Conservation (phyloP, 2,329 filamentous ascomycete genomes). For the Nothopassalora personata region DNA sequence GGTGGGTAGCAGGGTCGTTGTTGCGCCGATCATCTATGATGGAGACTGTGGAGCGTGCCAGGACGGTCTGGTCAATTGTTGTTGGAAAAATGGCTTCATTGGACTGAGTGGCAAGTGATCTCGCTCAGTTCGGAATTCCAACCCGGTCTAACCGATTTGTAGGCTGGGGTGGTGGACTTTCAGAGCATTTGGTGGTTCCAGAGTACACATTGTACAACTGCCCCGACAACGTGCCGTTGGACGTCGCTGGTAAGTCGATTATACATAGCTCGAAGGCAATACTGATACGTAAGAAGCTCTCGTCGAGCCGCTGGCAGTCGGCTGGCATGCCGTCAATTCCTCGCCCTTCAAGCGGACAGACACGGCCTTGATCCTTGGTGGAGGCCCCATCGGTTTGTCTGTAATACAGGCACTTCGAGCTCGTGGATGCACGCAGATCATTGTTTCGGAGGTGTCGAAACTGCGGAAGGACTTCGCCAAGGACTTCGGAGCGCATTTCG, state of each 20-base stretch:
- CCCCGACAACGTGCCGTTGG: conserved; percentile 48
- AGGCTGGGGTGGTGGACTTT: conserved; percentile 47
- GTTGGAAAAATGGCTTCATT: conserved; percentile 51
- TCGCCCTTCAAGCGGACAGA: conserved; percentile 46
- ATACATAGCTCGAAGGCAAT: neutral
- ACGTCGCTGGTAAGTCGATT: conserved; percentile 39
- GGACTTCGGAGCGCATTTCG: conserved; percentile 42
- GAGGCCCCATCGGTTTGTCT: conserved; percentile 50
- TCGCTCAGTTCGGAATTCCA: neutral
- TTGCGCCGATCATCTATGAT: conserved; percentile 50
- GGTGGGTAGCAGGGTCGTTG: conserved; percentile 43
- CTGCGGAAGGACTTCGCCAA: conserved; percentile 46
- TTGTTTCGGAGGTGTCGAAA: conserved; percentile 48
- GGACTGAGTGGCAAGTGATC: conserved; percentile 43
- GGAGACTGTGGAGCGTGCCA: conserved; percentile 48
- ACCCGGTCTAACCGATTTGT: neutral
- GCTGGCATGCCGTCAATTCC: conserved; percentile 52
- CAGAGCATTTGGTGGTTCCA: conserved; percentile 49
- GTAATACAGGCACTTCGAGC: conserved; percentile 45
- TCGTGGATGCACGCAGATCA: conserved; percentile 44
- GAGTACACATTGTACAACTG: conserved; percentile 42
- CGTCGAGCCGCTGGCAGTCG: conserved; percentile 51
- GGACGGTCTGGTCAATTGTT: conserved; percentile 51
- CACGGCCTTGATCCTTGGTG: conserved; percentile 47
- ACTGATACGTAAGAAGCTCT: conserved; percentile 36